Evolutionary conservation across 192 early-diverging fungal species (phyloP), one percentile per base, ranked within the genome.

Genomic region (Linnemannia elongata): DNA sequence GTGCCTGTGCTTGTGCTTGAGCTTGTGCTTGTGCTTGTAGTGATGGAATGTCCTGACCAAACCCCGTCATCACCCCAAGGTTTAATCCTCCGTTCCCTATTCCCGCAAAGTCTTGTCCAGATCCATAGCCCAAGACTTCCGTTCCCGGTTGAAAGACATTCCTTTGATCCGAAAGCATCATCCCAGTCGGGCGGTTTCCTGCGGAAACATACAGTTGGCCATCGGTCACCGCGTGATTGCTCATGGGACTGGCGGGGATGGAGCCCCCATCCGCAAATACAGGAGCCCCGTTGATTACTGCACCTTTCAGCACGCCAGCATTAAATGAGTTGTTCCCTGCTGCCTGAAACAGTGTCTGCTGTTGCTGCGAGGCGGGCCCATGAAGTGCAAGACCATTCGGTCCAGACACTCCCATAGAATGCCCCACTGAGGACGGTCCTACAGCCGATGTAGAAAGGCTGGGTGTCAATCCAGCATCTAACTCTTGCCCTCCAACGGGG

Each of bases 401-500:
- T 66, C 27, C 30, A 5, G 60, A 27, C 3, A 27, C 12, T 33
- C 60, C 30, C 27, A 66, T 33, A 33, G 60, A 30, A 66, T 66
- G 8, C 15, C 60, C 60, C n/a, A 66, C 60, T 8, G 22, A 66
- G 12, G 75, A 33, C 6, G 15, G 6, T 2, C 57, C 63, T 68
- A 39, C 15, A 18, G 38, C 27, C 41, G 15, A 4, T 9, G 42
- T 22, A 33, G 60, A 66, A 66, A 66, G 27, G 27, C 33, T 66
- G 8, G 60, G 10, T 3, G 27, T 66, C 60, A 66, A 27, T 5
- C 60, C 30, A 15, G 27, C 27, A 33, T 66, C 60, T n/a, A 24
- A 22, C 20, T 78, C 77, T 24, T 22, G 63, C 10, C 35, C 49
- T 47, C 77, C 77, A 57, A 68, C 77, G 27, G 54, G 38, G 22